Conservation (phyloP, 345 rosid genomes). For the Corchorus olitorius region DNA sequence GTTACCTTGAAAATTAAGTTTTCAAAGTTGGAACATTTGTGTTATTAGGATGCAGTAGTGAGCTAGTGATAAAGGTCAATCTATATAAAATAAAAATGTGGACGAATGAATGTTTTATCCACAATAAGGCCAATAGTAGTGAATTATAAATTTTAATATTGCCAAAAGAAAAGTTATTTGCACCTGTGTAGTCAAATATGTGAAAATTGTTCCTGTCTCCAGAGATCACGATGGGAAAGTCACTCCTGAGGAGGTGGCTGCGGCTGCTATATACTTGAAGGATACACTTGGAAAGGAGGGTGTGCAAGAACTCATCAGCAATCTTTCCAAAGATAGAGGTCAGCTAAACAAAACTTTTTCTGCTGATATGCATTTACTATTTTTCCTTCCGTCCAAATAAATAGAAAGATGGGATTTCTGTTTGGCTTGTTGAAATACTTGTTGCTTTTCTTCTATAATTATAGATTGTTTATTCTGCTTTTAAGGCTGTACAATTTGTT, state of each 20-base stretch:
- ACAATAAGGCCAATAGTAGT: neutral
- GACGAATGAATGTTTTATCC: neutral
- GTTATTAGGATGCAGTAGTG: neutral
- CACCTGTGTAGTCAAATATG: neutral
- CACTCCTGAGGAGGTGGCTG: conserved; percentile 90
- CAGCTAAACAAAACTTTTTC: neutral
- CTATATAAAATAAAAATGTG: neutral
- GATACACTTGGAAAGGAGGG: conserved; percentile 86
- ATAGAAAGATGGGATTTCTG: neutral
- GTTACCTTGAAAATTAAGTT: neutral
- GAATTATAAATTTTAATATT: neutral
- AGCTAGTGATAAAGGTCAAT: neutral
- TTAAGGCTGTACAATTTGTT: neutral
- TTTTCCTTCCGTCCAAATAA: neutral
- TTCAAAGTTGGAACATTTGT: neutral
- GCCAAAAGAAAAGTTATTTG: neutral
- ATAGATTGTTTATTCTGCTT: neutral
- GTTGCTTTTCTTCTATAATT: neutral
- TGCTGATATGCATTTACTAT: neutral
- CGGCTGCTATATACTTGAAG: conserved; percentile 80
- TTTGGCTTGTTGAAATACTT: neutral
- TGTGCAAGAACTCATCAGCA: conserved; percentile 83
- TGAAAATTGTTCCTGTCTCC: conserved; percentile 11
- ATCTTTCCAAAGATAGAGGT: conserved; percentile 89
- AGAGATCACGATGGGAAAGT: conserved; percentile 95